Conservation (phyloP, 148 eudicot species). For the Diospyros kaki region DNA sequence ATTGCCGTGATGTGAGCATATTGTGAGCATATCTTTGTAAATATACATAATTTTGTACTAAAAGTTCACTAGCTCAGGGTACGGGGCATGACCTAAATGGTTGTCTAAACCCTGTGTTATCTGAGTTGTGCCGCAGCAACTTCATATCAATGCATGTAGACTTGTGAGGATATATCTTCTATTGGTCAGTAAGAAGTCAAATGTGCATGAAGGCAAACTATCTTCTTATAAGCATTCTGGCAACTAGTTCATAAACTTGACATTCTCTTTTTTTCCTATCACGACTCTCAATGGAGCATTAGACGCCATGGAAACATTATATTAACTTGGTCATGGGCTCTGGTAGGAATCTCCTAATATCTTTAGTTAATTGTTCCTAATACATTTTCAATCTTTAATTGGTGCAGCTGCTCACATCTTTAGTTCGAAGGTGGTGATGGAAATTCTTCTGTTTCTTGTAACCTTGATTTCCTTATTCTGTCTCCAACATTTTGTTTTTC, state of each 20-base stretch:
- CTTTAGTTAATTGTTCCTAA: neutral
- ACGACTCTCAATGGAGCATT: neutral
- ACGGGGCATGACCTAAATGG: neutral
- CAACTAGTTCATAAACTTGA: neutral
- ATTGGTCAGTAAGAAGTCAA: neutral
- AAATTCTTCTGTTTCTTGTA: neutral
- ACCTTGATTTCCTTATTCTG: neutral
- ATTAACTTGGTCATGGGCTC: too few relatives aligned
- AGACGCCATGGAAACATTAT: neutral
- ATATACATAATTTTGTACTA: too few relatives aligned
- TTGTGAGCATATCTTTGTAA: too few relatives aligned
- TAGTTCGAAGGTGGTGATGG: constrained; percentile 62
- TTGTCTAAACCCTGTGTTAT: neutral
- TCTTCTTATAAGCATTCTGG: neutral
- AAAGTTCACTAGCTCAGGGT: neutral
- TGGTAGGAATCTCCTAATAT: too few relatives aligned
- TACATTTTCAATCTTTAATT: neutral
- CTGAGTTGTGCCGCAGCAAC: neutral
- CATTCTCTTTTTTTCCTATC: neutral
- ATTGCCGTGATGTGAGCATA: too few relatives aligned
- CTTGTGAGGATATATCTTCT: neutral
- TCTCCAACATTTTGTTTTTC: too few relatives aligned
- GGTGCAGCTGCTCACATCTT: constrained; percentile 70
- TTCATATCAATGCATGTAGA: neutral
- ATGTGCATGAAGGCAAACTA: neutral